phyloP scores from a whole-genome alignment of 495 filamentous ascomycete genomes.

The Cercophora newfieldiana region DNA sequence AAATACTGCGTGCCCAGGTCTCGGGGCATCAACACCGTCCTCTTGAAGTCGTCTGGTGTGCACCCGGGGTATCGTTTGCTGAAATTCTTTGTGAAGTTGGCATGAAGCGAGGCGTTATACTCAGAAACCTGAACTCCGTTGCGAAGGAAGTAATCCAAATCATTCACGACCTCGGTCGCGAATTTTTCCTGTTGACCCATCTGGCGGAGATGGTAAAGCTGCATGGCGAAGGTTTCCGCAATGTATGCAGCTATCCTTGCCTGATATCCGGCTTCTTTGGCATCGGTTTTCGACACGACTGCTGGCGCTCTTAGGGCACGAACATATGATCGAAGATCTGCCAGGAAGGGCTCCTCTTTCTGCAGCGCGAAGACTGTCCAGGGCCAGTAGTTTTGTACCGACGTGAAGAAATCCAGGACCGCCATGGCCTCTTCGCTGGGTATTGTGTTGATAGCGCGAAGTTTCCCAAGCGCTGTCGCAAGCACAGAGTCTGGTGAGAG shows the following conservation, averaged over 20 bases:
- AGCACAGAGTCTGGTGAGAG: slow-evolving; percentile 62
- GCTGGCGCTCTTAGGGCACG: slow-evolving; percentile 58
- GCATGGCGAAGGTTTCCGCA: slow-evolving; percentile 87
- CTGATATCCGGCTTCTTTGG: slow-evolving; percentile 55
- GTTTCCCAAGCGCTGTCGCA: slow-evolving; percentile 68
- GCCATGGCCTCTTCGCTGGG: slow-evolving; percentile 63
- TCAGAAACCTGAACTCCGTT: slow-evolving; percentile 69
- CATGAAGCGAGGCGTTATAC: slow-evolving; percentile 85
- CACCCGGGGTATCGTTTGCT: slow-evolving; percentile 70
- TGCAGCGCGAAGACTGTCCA: slow-evolving; percentile 80
- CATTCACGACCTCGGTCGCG: slow-evolving; percentile 65
- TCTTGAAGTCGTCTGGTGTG: slow-evolving; percentile 71
- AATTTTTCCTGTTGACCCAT: slow-evolving; percentile 62
- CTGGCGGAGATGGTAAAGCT: slow-evolving; percentile 78
- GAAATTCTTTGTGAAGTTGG: slow-evolving; percentile 82
- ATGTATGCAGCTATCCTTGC: slow-evolving; percentile 77
- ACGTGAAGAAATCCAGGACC: slow-evolving; percentile 81
- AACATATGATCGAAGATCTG: slow-evolving; percentile 66
- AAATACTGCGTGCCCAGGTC: slow-evolving; percentile 73
- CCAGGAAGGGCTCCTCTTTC: slow-evolving; percentile 70
- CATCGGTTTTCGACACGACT: slow-evolving; percentile 44
- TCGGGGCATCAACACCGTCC: slow-evolving; percentile 61
- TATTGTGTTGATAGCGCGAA: slow-evolving; percentile 66
- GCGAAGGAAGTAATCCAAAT: slow-evolving; percentile 73
- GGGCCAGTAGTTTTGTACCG: slow-evolving; percentile 87